Base-by-base conservation (phyloP, 2,329 filamentous ascomycete species). In the Davidsoniella neocaledoniae region DNA sequence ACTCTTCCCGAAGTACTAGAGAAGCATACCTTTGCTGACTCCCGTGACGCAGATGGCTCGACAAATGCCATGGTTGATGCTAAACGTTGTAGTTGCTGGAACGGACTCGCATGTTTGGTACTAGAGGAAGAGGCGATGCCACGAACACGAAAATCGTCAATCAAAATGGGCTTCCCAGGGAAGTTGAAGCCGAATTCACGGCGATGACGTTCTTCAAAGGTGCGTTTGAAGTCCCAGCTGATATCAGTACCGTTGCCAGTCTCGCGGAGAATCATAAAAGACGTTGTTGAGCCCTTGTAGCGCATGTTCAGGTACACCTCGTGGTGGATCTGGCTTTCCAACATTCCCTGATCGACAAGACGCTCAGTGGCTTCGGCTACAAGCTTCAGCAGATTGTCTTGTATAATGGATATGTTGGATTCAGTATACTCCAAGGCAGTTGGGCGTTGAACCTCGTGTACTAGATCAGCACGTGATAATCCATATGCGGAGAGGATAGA, bases 281-380 rank as follows among this genome's bases (percentile, higher is more conserved):
- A 85, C 6, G 86, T 93, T 61, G 94, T 87, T 0, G 87, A 94
- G 9, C 87, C 87, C 36, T 86, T 77, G 59, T 94, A 94, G 51
- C 88, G 73, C 81, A 95, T 87, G 61, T 95, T 94, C 51, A 96
- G 75, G 59, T 94, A 95, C 60, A 94, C 84, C 61, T 94, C 87
- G 58, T 90, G 94, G 0, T 79, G 72, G 21, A 94, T 84, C 29
- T 85, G 77, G 4, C 74, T 66, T 41, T 83, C 76, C 1, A 72
- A 68, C 59, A 95, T 94, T 0, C 87, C 88, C 63, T 95, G 88
- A 2, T 83, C 80, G 19, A 70, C 68, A 4, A 95, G 67, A 0
- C 77, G 76, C 16, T 70, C 66, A 0, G 69, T 73, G 0, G 86
- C 88, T 59, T 81, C 86, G n/a, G 75, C 71, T 65, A 84, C 90